Evolutionary conservation across 768 basidiomycete genomes (phyloP).

Genomic region (Mycena amicta): DNA sequence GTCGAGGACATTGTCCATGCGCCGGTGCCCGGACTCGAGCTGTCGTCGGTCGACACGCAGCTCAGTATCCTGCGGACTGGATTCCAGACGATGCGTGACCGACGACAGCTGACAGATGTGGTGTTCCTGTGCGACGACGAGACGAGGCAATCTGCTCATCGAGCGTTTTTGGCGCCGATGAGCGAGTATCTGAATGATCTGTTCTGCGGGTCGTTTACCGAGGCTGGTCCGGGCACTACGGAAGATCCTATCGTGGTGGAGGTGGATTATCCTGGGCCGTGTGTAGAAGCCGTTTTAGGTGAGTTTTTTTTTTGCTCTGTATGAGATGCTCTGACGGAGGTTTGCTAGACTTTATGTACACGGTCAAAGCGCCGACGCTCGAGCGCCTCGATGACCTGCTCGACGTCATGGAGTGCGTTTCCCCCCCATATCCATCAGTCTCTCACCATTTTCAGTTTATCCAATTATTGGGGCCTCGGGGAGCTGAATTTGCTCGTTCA

Average conservation of each 20-base stretch:
- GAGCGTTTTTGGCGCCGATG: slow-evolving; percentile 26
- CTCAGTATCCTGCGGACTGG: slow-evolving; percentile 18
- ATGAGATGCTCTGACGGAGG: background rate
- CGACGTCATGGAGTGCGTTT: slow-evolving; percentile 21
- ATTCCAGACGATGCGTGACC: slow-evolving; percentile 23
- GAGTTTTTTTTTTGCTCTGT: background rate
- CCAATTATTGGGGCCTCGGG: slow-evolving; percentile 22
- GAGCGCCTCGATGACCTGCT: slow-evolving; percentile 20
- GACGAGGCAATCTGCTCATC: slow-evolving; percentile 24
- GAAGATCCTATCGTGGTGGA: slow-evolving; percentile 23
- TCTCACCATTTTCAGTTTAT: slow-evolving; percentile 9
- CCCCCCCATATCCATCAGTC: background rate
- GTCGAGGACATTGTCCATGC: slow-evolving; percentile 25
- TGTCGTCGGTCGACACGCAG: slow-evolving; percentile 23
- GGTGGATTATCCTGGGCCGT: slow-evolving; percentile 21
- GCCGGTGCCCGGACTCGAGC: slow-evolving; percentile 19
- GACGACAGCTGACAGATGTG: slow-evolving; percentile 27
- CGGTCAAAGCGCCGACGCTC: slow-evolving; percentile 12
- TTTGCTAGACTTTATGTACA: slow-evolving; percentile 19
- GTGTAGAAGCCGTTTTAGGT: slow-evolving; percentile 19
- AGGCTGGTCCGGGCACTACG: slow-evolving; percentile 20
- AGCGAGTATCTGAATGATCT: slow-evolving; percentile 28
- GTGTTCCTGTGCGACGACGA: slow-evolving; percentile 25
- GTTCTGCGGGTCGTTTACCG: slow-evolving; percentile 26
- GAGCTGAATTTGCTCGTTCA: slow-evolving; percentile 22